These are phyloP conservation scores for Boeremia lycopersici DNA, from an alignment of 2,329 filamentous ascomycete species.

Conservation along the genomic window DNA sequence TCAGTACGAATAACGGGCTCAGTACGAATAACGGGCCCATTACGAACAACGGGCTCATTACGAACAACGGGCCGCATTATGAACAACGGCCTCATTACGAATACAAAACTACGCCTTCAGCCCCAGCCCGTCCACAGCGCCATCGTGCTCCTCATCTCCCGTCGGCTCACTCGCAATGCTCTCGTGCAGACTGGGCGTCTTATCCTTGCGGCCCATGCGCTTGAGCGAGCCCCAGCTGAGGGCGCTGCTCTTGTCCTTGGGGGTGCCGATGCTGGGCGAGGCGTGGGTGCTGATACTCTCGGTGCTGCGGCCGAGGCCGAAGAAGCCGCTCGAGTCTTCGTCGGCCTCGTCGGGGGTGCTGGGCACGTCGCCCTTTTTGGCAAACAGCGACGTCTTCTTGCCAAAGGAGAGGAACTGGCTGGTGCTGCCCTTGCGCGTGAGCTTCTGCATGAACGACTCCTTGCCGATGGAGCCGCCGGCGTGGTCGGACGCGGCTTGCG, in stretches of 20 bases:
- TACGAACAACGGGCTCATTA: too few relatives aligned
- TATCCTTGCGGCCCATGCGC: conserved; percentile 51
- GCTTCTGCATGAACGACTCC: conserved; percentile 57
- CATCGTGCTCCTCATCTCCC: conserved; percentile 45
- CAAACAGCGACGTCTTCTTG: conserved; percentile 45
- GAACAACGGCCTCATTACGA: too few relatives aligned
- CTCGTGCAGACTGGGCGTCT: conserved; percentile 55
- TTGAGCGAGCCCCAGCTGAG: conserved; percentile 54
- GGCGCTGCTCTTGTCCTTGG: conserved; percentile 47
- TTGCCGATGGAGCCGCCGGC: conserved; percentile 46
- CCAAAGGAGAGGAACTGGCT: conserved; percentile 53
- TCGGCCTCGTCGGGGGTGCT: conserved; percentile 49
- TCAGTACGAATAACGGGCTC: too few relatives aligned
- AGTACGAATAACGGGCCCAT: too few relatives aligned
- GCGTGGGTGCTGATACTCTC: conserved; percentile 37
- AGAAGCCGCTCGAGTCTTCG: conserved; percentile 39
- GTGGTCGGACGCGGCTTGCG: conserved; percentile 45
- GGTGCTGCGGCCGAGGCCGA: conserved; percentile 33
- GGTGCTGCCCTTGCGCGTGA: conserved; percentile 55
- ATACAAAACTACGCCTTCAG: conserved; percentile 12
- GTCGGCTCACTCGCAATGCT: conserved; percentile 51
- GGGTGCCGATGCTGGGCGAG: conserved; percentile 46
- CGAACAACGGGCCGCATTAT: too few relatives aligned
- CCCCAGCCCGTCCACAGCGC: conserved; percentile 28
- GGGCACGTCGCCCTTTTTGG: conserved; percentile 37